Base-by-base conservation (phyloP, 2,329 filamentous ascomycete species). In the Cercospora brassicicola region DNA sequence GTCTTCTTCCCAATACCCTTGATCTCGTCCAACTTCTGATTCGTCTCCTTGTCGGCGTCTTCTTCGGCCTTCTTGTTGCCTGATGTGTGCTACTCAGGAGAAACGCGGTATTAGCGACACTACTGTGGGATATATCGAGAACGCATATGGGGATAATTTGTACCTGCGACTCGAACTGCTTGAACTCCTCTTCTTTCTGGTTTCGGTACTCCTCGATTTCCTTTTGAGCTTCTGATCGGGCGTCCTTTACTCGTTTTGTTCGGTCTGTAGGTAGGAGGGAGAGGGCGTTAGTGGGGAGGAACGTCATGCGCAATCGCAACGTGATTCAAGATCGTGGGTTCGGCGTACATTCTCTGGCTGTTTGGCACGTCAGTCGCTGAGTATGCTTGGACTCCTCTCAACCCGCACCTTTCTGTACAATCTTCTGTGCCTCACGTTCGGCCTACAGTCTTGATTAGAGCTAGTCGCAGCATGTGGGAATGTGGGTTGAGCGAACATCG, bases 351-450 rank as follows among this genome's bases (percentile, higher is more conserved):
- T 96, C 93, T 88, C 93, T 88, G 77, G 93, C 92, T 96, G 53
- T 62, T n/a, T 33, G 91, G 91, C 94, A 63, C 66, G 42, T 61
- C 18, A 31, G 23, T 62, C 48, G 13, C 15, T 23, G 20, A 23
- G 20, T 2, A 23, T 23, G 20, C 2, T 2, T 23, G 20, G 20
- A 23, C 20, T 23, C 20, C 20, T 23, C 2, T 23, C 20, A 23
- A 23, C 2, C 20, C 84, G 69, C 81, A 96, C 94, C 92, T 88
- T 95, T 93, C 82, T 98, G 94, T 67, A 99, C 94, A 81, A 99
- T 99, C 88, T 97, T 97, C 84, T 97, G 94, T 70, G 95, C 95
- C 82, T 98, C 94, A 82, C 93, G 91, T 88, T 99, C 95, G 76
- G 95, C 94, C 94, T 98, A 75, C 74, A 23, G 72, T 64, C 48